These are phyloP conservation scores for Geum urbanum DNA, from an alignment of 306 rosid species.

Conservation along the genomic window DNA sequence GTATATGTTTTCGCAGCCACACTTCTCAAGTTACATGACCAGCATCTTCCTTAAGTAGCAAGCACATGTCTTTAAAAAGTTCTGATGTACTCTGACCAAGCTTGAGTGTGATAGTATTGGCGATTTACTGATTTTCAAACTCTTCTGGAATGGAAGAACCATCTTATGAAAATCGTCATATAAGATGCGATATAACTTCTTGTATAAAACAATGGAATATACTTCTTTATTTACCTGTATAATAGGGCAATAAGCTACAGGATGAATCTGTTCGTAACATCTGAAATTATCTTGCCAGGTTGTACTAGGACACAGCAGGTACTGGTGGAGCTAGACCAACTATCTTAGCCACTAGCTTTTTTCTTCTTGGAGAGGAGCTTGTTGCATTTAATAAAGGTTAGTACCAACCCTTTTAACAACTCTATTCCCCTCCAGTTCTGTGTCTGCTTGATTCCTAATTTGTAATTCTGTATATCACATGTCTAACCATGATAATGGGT, in stretches of 20 bases:
- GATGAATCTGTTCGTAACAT: conserved; percentile 7
- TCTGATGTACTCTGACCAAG: too few relatives aligned
- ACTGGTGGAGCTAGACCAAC: conserved; percentile 98
- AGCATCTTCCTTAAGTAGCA: not conserved
- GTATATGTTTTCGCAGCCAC: not conserved
- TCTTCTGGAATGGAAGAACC: not conserved
- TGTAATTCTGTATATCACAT: conserved; percentile 35
- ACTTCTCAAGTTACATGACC: not conserved
- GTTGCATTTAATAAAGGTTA: conserved; percentile 81
- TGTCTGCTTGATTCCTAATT: conserved; percentile 17
- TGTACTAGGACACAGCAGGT: conserved; percentile 92
- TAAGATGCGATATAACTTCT: too few relatives aligned
- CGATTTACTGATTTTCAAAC: not conserved
- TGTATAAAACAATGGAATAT: not conserved
- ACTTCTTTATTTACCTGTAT: not conserved
- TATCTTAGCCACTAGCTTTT: conserved; percentile 83
- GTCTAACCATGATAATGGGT: conserved; percentile 39
- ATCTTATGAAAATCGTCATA: not conserved
- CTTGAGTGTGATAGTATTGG: not conserved
- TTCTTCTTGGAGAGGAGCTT: conserved; percentile 92
- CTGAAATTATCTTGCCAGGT: conserved; percentile 46
- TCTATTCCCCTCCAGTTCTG: conserved; percentile 21
- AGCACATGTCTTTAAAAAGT: not conserved
- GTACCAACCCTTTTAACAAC: conserved; percentile 18
- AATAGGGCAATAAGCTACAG: not conserved